A percentile compares a stretch with the other conserved stretches of the same genome.
Evolutionary conservation across 2,329 filamentous ascomycete genomes (phyloP).

Genomic region (Zymoseptoria ardabiliae): DNA sequence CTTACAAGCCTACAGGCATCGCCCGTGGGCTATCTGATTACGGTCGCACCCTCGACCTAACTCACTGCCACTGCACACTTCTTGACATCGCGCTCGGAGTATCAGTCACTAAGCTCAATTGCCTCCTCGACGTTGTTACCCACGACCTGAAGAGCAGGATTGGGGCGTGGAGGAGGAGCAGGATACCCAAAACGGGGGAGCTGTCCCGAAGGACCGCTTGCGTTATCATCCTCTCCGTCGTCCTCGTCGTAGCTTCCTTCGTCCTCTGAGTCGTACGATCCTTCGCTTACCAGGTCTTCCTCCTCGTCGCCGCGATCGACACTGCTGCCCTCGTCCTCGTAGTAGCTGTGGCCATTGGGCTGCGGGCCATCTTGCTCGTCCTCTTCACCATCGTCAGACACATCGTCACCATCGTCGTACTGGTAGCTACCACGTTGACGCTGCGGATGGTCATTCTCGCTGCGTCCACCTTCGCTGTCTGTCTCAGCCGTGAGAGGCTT

Average conservation of each 20-base stretch:
- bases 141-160: conserved; percentile 14
- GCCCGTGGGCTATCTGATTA: not conserved
- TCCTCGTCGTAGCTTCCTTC: conserved; percentile 6
- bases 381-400: conserved; percentile 9
- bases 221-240: conserved; percentile 6
- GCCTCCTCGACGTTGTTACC: conserved; percentile 17
- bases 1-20: not conserved
- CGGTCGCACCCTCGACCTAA: not conserved
- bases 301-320: conserved; percentile 11
- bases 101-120: conserved; percentile 25
- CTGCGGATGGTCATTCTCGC: not conserved
- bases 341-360: not conserved
- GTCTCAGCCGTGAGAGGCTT: conserved; percentile 3
- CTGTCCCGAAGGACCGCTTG: not conserved
- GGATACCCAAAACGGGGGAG: not conserved
- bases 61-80: not conserved
- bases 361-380: not conserved
- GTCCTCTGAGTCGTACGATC: conserved; percentile 1
- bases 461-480: conserved; percentile 1
- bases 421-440: not conserved
- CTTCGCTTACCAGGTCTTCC: conserved; percentile 8
- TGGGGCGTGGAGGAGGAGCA: conserved; percentile 5
- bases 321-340: not conserved
- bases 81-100: not conserved
- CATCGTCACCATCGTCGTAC: conserved; percentile 13